Evolutionary conservation across 495 filamentous ascomycete genomes (phyloP).

Genomic region (Chaetomium fimeti): DNA sequence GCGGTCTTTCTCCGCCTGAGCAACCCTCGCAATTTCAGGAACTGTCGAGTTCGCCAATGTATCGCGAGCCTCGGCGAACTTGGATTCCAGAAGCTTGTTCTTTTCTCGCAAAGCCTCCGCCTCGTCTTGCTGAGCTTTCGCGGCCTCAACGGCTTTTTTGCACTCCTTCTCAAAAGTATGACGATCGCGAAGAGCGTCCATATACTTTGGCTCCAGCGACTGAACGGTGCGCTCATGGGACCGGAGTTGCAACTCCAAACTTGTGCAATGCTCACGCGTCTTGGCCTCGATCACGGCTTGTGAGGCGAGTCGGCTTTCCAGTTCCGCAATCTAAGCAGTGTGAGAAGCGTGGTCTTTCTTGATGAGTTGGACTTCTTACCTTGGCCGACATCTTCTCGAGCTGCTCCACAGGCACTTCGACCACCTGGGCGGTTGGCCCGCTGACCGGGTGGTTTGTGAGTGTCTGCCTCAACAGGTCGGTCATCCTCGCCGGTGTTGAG

Average conservation of each 20-base stretch:
- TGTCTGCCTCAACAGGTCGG: constrained; percentile 31
- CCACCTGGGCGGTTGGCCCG: not conserved
- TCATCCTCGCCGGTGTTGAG: constrained; percentile 24
- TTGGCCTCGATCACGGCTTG: constrained; percentile 28
- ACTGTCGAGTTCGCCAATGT: constrained; percentile 48
- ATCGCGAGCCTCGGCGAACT: constrained; percentile 50
- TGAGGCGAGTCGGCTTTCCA: constrained; percentile 32
- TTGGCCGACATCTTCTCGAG: constrained; percentile 39
- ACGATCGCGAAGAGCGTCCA: constrained; percentile 42
- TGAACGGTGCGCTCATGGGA: constrained; percentile 32
- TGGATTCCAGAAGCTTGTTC: constrained; percentile 46
- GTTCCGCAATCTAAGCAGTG: constrained; percentile 30
- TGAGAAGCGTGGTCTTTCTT: not conserved
- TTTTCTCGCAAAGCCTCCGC: constrained; percentile 50
- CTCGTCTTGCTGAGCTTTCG: constrained; percentile 43
- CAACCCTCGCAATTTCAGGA: constrained; percentile 52
- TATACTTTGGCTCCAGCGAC: constrained; percentile 34
- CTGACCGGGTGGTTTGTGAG: constrained; percentile 17
- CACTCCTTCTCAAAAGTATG: constrained; percentile 38
- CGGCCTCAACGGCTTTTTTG: constrained; percentile 32
- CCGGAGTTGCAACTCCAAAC: constrained; percentile 34
- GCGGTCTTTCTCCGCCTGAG: constrained; percentile 41
- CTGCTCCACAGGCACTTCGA: constrained; percentile 38
- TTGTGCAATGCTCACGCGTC: constrained; percentile 33
- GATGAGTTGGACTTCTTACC: constrained; percentile 24